Evolutionary conservation across 306 rosid genomes (phyloP).

Genomic region (Elaeagnus macrophylla): DNA sequence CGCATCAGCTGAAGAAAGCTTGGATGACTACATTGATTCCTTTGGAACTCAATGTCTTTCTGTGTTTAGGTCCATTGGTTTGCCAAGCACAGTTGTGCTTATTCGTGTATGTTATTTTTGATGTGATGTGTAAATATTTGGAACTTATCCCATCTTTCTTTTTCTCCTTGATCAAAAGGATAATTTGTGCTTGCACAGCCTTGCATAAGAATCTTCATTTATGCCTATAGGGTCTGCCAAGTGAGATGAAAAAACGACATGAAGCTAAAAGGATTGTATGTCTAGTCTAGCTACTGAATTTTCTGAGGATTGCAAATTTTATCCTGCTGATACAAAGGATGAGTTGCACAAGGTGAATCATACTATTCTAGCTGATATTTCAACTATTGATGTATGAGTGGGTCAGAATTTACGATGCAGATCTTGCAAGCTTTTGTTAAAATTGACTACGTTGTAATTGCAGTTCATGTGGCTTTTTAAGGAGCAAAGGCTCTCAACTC

Average conservation of each 20-base stretch:
- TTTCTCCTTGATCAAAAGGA: not conserved
- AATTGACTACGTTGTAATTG: conserved; percentile 11
- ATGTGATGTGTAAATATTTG: conserved; percentile 7
- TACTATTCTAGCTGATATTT: not conserved
- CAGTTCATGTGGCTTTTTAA: conserved; percentile 92
- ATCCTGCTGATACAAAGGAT: conserved; percentile 78
- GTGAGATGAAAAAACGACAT: conserved; percentile 56
- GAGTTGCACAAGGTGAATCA: conserved; percentile 79
- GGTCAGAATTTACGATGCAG: no score
- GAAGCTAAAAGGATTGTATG: conserved; percentile 59
- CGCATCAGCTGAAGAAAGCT: conserved; percentile 59
- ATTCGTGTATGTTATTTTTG: conserved; percentile 58
- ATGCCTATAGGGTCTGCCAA: conserved; percentile 59
- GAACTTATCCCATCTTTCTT: no score
- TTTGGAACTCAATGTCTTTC: conserved; percentile 93
- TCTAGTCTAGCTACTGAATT: conserved; percentile 66
- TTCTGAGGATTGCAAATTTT: conserved; percentile 84
- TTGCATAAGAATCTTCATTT: conserved; percentile 7
- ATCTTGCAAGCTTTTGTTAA: no score
- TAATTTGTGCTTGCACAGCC: conserved; percentile 2
- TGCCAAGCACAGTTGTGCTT: conserved; percentile 83
- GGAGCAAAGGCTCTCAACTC: conserved; percentile 78
- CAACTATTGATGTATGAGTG: not conserved
- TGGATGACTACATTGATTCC: conserved; percentile 59
- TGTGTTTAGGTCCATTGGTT: conserved; percentile 77